Evolutionary conservation across 805 yeast species (phyloP), one percentile per base, ranked within the genome.

Genomic region (Kluyveromyces aestuarii): DNA sequence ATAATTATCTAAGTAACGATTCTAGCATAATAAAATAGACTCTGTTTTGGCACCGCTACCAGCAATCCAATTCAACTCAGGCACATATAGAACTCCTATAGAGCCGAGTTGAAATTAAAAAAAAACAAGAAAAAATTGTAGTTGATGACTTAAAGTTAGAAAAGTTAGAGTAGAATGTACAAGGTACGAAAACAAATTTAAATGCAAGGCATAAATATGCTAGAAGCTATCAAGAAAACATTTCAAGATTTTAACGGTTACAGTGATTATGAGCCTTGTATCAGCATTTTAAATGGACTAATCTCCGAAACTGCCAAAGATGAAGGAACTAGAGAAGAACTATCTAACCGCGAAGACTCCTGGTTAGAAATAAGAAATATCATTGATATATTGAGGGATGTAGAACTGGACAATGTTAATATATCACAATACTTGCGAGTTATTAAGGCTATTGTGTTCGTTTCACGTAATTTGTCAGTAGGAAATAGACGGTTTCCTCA

Each of bases 391-490:
- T 8, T 36, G 9, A 38, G 37, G 16, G 36, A 44, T 45, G 11
- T 30, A 38, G n/a, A 45, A 27, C n/a, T 35, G 39, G 27, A 27
- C 5, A 51, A 50, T 41, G 40, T 44, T 0, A 48, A 52, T 10
- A 27, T 50, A 7, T 51, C 27, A 2, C 40, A 51, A 47, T 57
- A 56, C 41, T 19, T 64, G 7, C 62, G 83, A 40, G 52, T 72
- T 2, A 48, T 73, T 2, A 64, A 82, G 55, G 84, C 81, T 1
- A 53, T 72, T 1, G 48, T 77, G 1, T 52, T 80, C n/a, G 48
- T 79, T n/a, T 62, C 72, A 27, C 62, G 84, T 50, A 79, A 78
- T 54, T 52, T 77, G 21, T 67, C 73, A 1, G 69, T 68, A 1
- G 53, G 61, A 37, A 64, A 66, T 37, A 62, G 66, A 30, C 56